Evolutionary conservation across 2,329 filamentous ascomycete genomes (phyloP).

Genomic region (Myriosclerotinia curreyana): DNA sequence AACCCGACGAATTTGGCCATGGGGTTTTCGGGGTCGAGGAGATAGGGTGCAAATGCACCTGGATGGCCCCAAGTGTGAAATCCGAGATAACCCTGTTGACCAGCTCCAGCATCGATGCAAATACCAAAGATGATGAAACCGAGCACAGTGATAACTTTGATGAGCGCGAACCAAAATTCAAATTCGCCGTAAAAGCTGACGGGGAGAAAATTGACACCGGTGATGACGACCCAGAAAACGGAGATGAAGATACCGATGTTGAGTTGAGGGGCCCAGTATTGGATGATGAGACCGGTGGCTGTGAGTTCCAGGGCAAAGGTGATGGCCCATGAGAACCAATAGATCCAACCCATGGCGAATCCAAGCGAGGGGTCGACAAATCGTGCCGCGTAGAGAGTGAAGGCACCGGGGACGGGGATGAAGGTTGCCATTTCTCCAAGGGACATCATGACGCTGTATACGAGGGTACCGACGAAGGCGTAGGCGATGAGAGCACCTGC

Average conservation of each 20-base stretch:
- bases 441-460: conserved; percentile 72
- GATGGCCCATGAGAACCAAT: conserved; percentile 76
- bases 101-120: conserved; percentile 68
- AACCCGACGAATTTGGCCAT: conserved; percentile 58
- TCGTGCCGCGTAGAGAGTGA: conserved; percentile 71
- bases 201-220: conserved; percentile 66
- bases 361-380: conserved; percentile 71
- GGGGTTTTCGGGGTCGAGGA: conserved; percentile 45
- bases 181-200: conserved; percentile 72
- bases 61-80: conserved; percentile 56
- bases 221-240: conserved; percentile 70
- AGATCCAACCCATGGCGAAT: conserved; percentile 79
- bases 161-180: conserved; percentile 73
- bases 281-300: conserved; percentile 69
- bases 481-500: conserved; percentile 66
- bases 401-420: conserved; percentile 72
- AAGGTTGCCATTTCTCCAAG: conserved; percentile 74
- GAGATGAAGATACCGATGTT: conserved; percentile 70
- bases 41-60: conserved; percentile 62
- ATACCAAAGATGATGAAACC: conserved; percentile 76
- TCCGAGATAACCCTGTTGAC: conserved; percentile 58
- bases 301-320: conserved; percentile 72
- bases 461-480: conserved; percentile 65
- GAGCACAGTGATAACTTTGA: conserved; percentile 73
- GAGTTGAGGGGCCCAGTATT: conserved; percentile 65